Percentiles rank a stretch among this genome's conserved stretches.
These are phyloP conservation scores for Heritiera littoralis DNA, from an alignment of 345 rosid species.

Conservation along the genomic window DNA sequence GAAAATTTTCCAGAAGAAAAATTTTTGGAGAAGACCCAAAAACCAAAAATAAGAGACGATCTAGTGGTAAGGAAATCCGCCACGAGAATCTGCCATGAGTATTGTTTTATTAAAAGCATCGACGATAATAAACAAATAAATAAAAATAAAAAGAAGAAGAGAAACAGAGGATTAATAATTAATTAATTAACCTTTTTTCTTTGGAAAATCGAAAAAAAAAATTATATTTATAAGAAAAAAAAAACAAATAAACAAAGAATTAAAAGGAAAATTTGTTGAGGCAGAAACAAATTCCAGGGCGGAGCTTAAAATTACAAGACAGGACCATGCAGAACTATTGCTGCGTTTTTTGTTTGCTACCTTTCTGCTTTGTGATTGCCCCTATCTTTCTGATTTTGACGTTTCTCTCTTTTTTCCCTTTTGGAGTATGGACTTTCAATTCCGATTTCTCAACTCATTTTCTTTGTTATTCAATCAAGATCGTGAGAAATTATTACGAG, in stretches of 20 bases:
- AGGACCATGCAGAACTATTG: background rate
- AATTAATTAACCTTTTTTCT: background rate
- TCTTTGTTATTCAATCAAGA: too few species aligned
- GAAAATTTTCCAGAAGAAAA: background rate
- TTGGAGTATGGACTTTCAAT: too few species aligned
- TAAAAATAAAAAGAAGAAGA: background rate
- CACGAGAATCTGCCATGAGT: conserved; percentile 34
- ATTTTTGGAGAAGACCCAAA: background rate
- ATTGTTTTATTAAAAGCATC: conserved; percentile 4
- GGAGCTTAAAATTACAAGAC: background rate
- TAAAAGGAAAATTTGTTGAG: background rate
- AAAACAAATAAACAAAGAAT: background rate
- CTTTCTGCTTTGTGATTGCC: background rate
- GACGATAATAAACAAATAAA: background rate
- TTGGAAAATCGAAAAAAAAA: too few species aligned
- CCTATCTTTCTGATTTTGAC: too few species aligned
- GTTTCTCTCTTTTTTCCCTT: too few species aligned
- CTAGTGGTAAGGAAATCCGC: conserved; percentile 31
- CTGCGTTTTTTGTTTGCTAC: background rate
- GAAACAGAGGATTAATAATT: background rate
- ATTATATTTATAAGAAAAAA: too few species aligned
- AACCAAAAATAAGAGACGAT: conserved; percentile 13
- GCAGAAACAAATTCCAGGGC: background rate
- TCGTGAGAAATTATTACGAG: too few species aligned
- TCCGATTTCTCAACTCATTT: too few species aligned